Evolutionary conservation across 495 filamentous ascomycete species (phyloP), one percentile per base, ranked within the genome.

Genomic region (Penicillium atrosanguineum): DNA sequence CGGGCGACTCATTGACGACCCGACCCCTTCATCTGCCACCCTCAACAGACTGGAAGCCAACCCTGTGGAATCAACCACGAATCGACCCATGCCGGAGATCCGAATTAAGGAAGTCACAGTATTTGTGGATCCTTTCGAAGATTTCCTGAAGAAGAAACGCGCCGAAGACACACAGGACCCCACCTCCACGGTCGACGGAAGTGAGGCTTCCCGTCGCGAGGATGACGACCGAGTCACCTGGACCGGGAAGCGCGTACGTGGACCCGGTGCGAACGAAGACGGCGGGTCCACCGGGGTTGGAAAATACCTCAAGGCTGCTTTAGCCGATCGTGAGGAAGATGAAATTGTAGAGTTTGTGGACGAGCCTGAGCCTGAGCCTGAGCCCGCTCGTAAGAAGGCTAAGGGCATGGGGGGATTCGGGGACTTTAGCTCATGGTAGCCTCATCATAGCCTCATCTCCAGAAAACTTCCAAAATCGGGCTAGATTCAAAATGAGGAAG

Each of bases 111-210:
- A 94, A 28, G 79, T 97, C 0, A 85, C 88, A 3, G 83, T 99
- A 6, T 92, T 95, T 57, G 82, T 97, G 3, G 94, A 99, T 69
- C 92, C 92, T 1, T 99, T 99, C 68, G 90, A 95, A 60, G 94
- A 96, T 69, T 97, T 93, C 64, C 56, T 78, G 37, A 75, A 81
- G 50, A 70, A 73, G 41, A 78, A 79, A 48, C 80, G 79, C n/a
- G 46, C 76, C 69, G 70, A 78, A 76, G 55, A 76, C 69, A 59
- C 68, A 50, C 48, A 77, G 72, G 53, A 78, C 7, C 61, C 70
- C 40, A 60, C 60, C 37, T 56, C 62, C 28, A 56, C 57, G 29
- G 55, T 67, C 44, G 71, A 75, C 44, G 63, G 78, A 2, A 63
- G 69, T 8, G 57, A 70, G 48, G 60, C 63, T 26, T 68, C 70